phyloP scores from a whole-genome alignment of 1,139 yeast species.

The Debaryomyces subglobosus region DNA sequence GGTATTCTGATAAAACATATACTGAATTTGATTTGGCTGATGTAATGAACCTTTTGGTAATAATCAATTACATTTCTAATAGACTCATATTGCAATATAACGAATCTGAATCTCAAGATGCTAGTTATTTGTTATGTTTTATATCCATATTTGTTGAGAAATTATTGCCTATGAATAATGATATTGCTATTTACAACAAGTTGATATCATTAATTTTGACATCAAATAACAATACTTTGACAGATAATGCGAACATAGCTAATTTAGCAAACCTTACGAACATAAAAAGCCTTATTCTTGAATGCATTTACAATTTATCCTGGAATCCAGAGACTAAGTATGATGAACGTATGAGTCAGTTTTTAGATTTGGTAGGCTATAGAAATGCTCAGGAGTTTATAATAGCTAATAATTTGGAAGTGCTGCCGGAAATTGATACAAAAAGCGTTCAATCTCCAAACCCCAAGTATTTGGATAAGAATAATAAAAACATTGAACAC shows the following conservation, averaged over 20 bases:
- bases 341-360: slow-evolving; percentile 15
- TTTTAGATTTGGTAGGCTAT: slow-evolving; percentile 31
- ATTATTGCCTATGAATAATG: slow-evolving; percentile 15
- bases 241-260: background rate
- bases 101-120: background rate
- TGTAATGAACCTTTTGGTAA: slow-evolving; percentile 14
- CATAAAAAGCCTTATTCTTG: slow-evolving; percentile 21
- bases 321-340: slow-evolving; percentile 13
- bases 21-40: slow-evolving; percentile 15
- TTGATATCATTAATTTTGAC: slow-evolving; percentile 15
- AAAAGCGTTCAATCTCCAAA: slow-evolving; percentile 19
- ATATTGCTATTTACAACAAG: slow-evolving; percentile 16
- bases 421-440: slow-evolving; percentile 23
- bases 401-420: slow-evolving; percentile 15
- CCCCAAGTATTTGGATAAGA: slow-evolving; percentile 27
- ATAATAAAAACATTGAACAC: slow-evolving; percentile 49
- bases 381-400: slow-evolving; percentile 21
- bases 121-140: slow-evolving; percentile 6
- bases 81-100: slow-evolving; percentile 10
- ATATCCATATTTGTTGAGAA: slow-evolving; percentile 8
- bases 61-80: slow-evolving; percentile 12
- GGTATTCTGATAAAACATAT: slow-evolving; percentile 2
- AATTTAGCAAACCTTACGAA: slow-evolving; percentile 8
- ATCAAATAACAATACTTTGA: slow-evolving; percentile 4
- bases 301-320: slow-evolving; percentile 21